Evolutionary conservation across 371 early-diverging fungal genomes (phyloP), one percentile per base, ranked within the genome.

Genomic region (Lichtheimia ornata): DNA sequence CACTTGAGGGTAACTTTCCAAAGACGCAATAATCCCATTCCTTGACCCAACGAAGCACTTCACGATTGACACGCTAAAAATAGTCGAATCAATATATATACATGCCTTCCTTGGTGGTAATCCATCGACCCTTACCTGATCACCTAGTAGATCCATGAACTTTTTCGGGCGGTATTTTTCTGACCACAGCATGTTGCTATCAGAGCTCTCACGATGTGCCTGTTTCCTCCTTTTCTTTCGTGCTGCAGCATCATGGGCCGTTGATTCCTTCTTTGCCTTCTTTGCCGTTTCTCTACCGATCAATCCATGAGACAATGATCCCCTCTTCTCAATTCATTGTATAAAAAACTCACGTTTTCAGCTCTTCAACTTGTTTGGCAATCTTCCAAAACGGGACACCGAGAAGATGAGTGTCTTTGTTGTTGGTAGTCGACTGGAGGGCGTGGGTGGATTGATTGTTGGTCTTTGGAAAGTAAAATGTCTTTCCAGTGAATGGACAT

Each of bases 1-100:
- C 79, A 11, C 54, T 41, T 11, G 60, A 42, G 0, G 66, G 69
- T 15, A 49, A 18, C 51, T 62, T 78, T 2, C 87, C 87, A 77
- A 97, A 98, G 0, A 97, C 97, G 64, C 97, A 97, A 44, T 81
- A 87, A 71, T 98, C 97, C 99, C 99, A 98, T 47, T 91, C 84
- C 63, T 96, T 96, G 25, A 97, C 87, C 99, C 99, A 98, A 53
- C 79, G 77, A 53, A 97, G 67, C 0, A 95, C 94, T 25, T 91
- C 90, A 7, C 95, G 85, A 67, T 96, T 96, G 2, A 94, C 73
- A 42, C 89, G 74, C 88, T 88, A 24, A 2, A 50, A 0, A 40
- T 15, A 28, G 28, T 28, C 7, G 28, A 7, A 11, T 35, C 35
- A 9, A 35, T 35, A 35, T 9, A 35, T 35, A 35, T 1, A 11